phyloP scores from a whole-genome alignment of 2,329 filamentous ascomycete genomes.

The Drechslerella dactyloides region DNA sequence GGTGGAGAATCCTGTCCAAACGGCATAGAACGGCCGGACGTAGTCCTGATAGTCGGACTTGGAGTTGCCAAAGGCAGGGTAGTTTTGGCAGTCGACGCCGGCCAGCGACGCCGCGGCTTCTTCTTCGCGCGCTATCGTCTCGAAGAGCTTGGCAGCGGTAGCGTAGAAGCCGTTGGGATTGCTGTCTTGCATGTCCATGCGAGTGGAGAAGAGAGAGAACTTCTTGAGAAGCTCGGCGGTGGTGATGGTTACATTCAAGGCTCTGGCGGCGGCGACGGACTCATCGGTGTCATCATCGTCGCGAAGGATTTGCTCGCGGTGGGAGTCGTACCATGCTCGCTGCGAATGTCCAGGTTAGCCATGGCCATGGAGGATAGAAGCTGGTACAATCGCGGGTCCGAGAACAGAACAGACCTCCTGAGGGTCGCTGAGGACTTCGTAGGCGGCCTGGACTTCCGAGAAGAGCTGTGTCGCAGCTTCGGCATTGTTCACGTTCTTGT shows the following conservation, averaged over 20 bases:
- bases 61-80: constrained; percentile 83
- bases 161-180: constrained; percentile 83
- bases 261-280: constrained; percentile 61
- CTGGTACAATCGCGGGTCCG: background rate
- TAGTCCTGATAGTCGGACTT: constrained; percentile 75
- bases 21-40: constrained; percentile 79
- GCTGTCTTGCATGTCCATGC: constrained; percentile 52
- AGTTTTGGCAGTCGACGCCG: constrained; percentile 67
- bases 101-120: constrained; percentile 74
- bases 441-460: constrained; percentile 88
- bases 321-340: constrained; percentile 95
- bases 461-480: constrained; percentile 84
- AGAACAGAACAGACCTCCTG: constrained; percentile 67
- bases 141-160: constrained; percentile 76
- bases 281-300: constrained; percentile 62
- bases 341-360: constrained; percentile 2
- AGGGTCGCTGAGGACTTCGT: constrained; percentile 93
- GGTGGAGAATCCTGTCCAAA: constrained; percentile 82
- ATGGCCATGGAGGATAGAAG: background rate
- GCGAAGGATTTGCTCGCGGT: constrained; percentile 81
- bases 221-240: constrained; percentile 74
- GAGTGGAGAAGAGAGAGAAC: constrained; percentile 52
- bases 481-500: constrained; percentile 86
- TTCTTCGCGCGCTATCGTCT: constrained; percentile 80
- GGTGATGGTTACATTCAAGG: constrained; percentile 73